These are phyloP conservation scores for Exophiala sideris DNA, from an alignment of 2,329 filamentous ascomycete species.

Conservation along the genomic window DNA sequence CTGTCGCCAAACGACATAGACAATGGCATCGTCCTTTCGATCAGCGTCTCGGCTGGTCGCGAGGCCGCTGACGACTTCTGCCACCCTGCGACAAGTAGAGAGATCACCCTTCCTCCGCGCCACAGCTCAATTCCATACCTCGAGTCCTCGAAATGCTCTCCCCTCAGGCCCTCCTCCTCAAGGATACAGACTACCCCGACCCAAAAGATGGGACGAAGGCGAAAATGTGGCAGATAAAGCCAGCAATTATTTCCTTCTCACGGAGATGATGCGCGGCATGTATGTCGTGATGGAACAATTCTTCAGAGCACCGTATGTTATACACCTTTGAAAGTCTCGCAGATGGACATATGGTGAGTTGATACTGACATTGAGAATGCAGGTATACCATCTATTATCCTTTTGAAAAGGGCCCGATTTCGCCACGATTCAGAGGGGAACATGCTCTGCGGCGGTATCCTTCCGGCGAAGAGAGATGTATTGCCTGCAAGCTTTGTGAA, in stretches of 20 bases:
- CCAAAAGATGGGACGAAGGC: slow-evolving; percentile 75
- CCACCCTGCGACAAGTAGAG: slow-evolving; percentile 29
- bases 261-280: slow-evolving; percentile 96
- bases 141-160: slow-evolving; percentile 59
- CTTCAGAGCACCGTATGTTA: slow-evolving; percentile 91
- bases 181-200: slow-evolving; percentile 73
- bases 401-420: slow-evolving; percentile 98
- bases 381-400: slow-evolving; percentile 99
- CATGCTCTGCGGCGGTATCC: slow-evolving; percentile 95
- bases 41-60: slow-evolving; percentile 44
- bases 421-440: slow-evolving; percentile 95
- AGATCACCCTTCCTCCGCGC: slow-evolving; percentile 40
- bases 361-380: slow-evolving; percentile 9
- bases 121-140: slow-evolving; percentile 61
- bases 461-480: slow-evolving; percentile 96
- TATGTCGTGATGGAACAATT: slow-evolving; percentile 96
- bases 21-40: slow-evolving; percentile 44
- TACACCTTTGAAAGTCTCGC: not conserved
- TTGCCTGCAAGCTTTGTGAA: slow-evolving; percentile 99
- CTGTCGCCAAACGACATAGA: slow-evolving; percentile 24
- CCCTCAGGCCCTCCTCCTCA: slow-evolving; percentile 74
- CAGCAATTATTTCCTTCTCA: slow-evolving; percentile 91
- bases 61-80: slow-evolving; percentile 36
- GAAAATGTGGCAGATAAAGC: slow-evolving; percentile 77
- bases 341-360: not conserved